Conservation (phyloP, 2,329 filamentous ascomycete genomes). For the Colletotrichum trifolii region DNA sequence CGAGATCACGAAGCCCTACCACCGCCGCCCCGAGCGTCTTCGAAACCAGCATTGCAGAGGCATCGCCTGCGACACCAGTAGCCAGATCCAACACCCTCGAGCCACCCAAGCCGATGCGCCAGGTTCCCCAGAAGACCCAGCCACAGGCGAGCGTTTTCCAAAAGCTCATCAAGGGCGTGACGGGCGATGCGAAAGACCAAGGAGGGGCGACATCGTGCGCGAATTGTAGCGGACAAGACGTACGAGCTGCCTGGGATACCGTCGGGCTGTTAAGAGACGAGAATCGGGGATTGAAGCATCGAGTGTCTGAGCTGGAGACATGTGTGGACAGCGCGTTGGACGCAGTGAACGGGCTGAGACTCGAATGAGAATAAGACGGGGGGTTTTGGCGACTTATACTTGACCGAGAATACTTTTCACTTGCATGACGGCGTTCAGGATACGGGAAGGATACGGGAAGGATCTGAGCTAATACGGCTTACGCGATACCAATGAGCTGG, state of each 20-base stretch:
- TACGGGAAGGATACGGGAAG: constrained; percentile 12
- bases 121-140: constrained; percentile 38
- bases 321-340: constrained; percentile 72
- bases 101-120: constrained; percentile 2
- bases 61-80: constrained; percentile 33
- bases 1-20: constrained; percentile 68
- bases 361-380: constrained; percentile 43
- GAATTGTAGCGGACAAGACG: constrained; percentile 69
- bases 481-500: constrained; percentile 34
- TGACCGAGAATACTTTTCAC: background rate
- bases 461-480: constrained; percentile 3
- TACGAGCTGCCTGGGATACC: constrained; percentile 73
- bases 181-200: constrained; percentile 48
- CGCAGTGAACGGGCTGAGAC: constrained; percentile 65
- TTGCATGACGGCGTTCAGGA: constrained; percentile 25
- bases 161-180: constrained; percentile 55
- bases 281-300: constrained; percentile 69
- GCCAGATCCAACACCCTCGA: constrained; percentile 37
- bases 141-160: constrained; percentile 48
- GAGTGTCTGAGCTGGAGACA: constrained; percentile 68
- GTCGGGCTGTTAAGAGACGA: constrained; percentile 71
- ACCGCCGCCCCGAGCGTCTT: constrained; percentile 51
- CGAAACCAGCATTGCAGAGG: constrained; percentile 41
- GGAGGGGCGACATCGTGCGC: constrained; percentile 51
- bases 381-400: background rate